These are phyloP conservation scores for Biscogniauxia sp. DNA, from an alignment of 2,329 filamentous ascomycete genomes.

Conservation along the genomic window DNA sequence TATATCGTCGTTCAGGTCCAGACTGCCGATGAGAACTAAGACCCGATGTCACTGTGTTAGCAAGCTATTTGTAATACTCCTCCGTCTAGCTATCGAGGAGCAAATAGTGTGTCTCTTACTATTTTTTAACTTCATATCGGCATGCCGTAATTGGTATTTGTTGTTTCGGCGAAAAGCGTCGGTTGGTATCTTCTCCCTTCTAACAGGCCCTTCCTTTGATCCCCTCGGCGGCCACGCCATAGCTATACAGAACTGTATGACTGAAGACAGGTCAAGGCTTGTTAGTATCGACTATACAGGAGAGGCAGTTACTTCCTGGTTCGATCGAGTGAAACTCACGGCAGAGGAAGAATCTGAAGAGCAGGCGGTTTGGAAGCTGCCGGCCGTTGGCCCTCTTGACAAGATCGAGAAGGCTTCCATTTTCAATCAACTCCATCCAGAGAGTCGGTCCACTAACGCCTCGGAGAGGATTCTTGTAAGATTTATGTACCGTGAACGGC, in stretches of 20 bases:
- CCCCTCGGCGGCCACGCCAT: not conserved
- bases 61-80: not conserved
- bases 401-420: not conserved
- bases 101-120: not conserved
- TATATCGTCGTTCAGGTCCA: not conserved
- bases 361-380: not conserved
- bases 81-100: not conserved
- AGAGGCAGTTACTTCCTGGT: not conserved
- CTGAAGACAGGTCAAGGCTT: not conserved
- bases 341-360: not conserved
- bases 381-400: not conserved
- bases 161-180: not conserved
- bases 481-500: not conserved
- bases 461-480: not conserved
- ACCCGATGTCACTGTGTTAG: not conserved
- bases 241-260: not conserved
- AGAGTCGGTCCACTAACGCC: not conserved
- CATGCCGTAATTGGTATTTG: not conserved
- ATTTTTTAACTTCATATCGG: not conserved
- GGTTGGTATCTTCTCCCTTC: not conserved
- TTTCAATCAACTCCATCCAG: not conserved
- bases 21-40: not conserved
- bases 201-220: not conserved
- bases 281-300: not conserved
- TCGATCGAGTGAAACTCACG: not conserved